Evolutionary conservation across 1,284 basidiomycete genomes (phyloP).

Genomic region (Phellopilus nigrolimitatus): DNA sequence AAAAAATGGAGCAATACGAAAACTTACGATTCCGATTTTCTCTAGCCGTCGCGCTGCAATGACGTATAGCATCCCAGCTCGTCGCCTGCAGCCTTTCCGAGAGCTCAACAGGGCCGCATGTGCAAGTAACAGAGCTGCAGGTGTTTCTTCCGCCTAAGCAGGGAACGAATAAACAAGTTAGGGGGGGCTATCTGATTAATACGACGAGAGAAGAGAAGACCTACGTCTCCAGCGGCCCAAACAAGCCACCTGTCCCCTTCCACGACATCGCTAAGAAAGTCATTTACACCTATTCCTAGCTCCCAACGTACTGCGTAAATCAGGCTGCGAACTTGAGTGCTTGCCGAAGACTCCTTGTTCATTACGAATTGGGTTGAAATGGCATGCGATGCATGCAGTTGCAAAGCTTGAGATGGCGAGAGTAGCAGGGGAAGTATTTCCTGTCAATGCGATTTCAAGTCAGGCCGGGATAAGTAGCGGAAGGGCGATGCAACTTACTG

Average conservation of each 20-base stretch:
- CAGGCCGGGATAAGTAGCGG: background rate
- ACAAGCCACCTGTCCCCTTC: conserved; percentile 80
- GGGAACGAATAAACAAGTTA: conserved; percentile 25
- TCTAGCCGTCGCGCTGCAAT: conserved; percentile 69
- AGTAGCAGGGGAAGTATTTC: conserved; percentile 70
- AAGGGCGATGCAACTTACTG: conserved; percentile 41
- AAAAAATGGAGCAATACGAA: background rate
- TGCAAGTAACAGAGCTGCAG: conserved; percentile 67
- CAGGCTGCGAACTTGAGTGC: conserved; percentile 59
- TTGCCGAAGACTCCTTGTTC: conserved; percentile 48
- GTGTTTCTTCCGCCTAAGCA: conserved; percentile 78
- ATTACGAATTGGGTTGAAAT: conserved; percentile 41
- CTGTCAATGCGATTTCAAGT: conserved; percentile 32
- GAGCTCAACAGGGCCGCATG: conserved; percentile 69
- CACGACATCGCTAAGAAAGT: conserved; percentile 51
- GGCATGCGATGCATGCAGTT: conserved; percentile 56
- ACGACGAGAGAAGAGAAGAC: conserved; percentile 24
- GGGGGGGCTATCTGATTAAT: conserved; percentile 21
- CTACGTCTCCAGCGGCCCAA: conserved; percentile 73
- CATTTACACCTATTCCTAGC: conserved; percentile 48
- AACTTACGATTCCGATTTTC: conserved; percentile 72
- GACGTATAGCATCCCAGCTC: conserved; percentile 72
- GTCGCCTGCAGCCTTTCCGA: conserved; percentile 48
- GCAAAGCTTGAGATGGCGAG: conserved; percentile 56
- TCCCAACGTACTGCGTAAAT: conserved; percentile 72